Percentiles rank a stretch among this genome's conserved stretches.
These are phyloP conservation scores for Penicillium brasilianum DNA, from an alignment of 2,329 filamentous ascomycete genomes.

Conservation along the genomic window DNA sequence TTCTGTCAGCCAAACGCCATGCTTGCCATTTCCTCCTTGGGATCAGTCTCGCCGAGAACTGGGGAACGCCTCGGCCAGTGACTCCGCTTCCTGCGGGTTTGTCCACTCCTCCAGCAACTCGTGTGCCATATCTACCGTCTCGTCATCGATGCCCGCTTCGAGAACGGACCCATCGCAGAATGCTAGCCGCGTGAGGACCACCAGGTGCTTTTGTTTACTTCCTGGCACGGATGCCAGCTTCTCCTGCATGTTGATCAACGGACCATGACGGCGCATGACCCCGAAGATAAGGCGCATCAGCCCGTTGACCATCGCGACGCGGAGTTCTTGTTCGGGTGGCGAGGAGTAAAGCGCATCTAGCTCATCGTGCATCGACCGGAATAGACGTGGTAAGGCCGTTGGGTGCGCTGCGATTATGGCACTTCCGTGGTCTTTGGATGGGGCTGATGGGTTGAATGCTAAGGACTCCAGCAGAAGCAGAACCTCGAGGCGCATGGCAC, in stretches of 20 bases:
- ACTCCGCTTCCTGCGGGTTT: constrained; percentile 77
- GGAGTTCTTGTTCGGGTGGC: constrained; percentile 51
- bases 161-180: constrained; percentile 81
- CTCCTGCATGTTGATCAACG: constrained; percentile 68
- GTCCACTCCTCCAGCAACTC: constrained; percentile 79
- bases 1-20: background rate
- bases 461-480: constrained; percentile 50
- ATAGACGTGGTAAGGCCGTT: constrained; percentile 73
- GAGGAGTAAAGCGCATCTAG: constrained; percentile 65
- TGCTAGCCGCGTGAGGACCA: constrained; percentile 80
- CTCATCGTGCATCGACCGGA: constrained; percentile 75
- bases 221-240: constrained; percentile 74
- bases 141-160: constrained; percentile 75
- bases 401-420: constrained; percentile 70
- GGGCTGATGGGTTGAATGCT: constrained; percentile 57
- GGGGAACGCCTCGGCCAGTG: constrained; percentile 56
- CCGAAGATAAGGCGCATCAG: constrained; percentile 66
- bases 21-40: background rate
- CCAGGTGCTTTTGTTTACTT: constrained; percentile 79
- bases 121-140: constrained; percentile 80
- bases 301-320: constrained; percentile 61
- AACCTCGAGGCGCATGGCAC: constrained; percentile 51
- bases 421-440: constrained; percentile 64
- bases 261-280: constrained; percentile 64
- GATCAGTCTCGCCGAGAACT: constrained; percentile 39